Percentiles rank a stretch among this genome's conserved stretches.
Conservation (phyloP, 139 green algal genomes). For the Chloropicon primus region DNA sequence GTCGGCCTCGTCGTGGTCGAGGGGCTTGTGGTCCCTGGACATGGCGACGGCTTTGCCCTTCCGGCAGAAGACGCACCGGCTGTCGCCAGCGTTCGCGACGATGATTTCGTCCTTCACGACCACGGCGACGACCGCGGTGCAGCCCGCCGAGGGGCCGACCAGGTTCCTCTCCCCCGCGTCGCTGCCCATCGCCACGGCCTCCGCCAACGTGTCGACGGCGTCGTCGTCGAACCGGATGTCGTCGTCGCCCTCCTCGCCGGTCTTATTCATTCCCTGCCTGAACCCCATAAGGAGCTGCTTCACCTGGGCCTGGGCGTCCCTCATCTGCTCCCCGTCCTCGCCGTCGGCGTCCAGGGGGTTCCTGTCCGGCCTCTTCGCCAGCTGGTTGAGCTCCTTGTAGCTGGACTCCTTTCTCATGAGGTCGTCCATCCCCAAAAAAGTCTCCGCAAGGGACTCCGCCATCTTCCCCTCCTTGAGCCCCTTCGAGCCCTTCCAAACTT, state of each 20-base stretch:
- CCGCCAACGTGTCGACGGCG: too few relatives aligned
- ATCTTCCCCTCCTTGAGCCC: neutral
- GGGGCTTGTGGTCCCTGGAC: slow-evolving; percentile 76
- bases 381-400: neutral
- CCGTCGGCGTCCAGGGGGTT: neutral
- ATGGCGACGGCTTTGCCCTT: slow-evolving; percentile 43
- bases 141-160: slow-evolving; percentile 27
- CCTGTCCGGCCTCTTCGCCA: neutral
- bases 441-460: neutral
- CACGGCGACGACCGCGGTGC: slow-evolving; percentile 77
- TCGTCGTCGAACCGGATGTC: neutral
- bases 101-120: slow-evolving; percentile 48
- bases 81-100: slow-evolving; percentile 85
- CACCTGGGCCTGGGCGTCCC: neutral
- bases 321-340: neutral
- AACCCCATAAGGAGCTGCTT: neutral
- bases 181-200: neutral
- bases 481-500: neutral
- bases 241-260: neutral
- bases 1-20: slow-evolving; percentile 29
- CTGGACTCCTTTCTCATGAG: neutral
- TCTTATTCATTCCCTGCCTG: neutral
- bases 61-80: slow-evolving; percentile 56
- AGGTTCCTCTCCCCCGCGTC: neutral
- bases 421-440: neutral